Base-by-base conservation (phyloP, 441 rosid genomes). In the Euphorbia celastroides region DNA sequence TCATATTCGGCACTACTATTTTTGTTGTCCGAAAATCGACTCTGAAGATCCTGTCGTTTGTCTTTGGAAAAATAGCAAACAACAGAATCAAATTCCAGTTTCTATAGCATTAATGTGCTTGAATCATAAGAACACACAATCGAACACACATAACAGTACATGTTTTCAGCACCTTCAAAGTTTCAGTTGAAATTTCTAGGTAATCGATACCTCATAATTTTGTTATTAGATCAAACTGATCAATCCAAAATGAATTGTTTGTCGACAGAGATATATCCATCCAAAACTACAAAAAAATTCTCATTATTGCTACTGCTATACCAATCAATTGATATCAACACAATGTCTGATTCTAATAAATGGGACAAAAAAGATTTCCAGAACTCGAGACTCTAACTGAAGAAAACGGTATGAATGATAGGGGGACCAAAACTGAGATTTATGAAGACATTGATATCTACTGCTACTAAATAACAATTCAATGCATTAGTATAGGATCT, bases 401-500 rank as follows among this genome's bases (percentile, higher is more conserved):
- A n/a, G n/a, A n/a, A n/a, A n/a, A n/a, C n/a, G n/a, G n/a, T n/a
- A n/a, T n/a, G n/a, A n/a, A n/a, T n/a, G n/a, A n/a, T n/a, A n/a
- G n/a, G n/a, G n/a, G n/a, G n/a, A n/a, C n/a, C n/a, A n/a, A n/a
- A n/a, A n/a, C n/a, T n/a, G 78, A 52, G 62, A 68, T 26, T 55
- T 23, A 56, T n/a, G 10, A 59, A 27, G 64, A 67, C 31, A 60
- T 23, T 46, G 55, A 41, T 50, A 36, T 57, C 66, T 23, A 22
- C n/a, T n/a, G n/a, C n/a, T 22, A 54, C 25, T n/a, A 48, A 57
- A 38, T 60, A 58, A 46, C 42, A 31, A 70, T 44, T 77, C 72
- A 86, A 65, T 73, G 71, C 83, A 78, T 73, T 67, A 88, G 64
- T 66, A 90, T 76, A 48, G 90, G 83, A 61, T 85, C 92, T 81